These are phyloP conservation scores for Alternaria gansuensis DNA, from an alignment of 2,329 filamentous ascomycete genomes.

Conservation along the genomic window DNA sequence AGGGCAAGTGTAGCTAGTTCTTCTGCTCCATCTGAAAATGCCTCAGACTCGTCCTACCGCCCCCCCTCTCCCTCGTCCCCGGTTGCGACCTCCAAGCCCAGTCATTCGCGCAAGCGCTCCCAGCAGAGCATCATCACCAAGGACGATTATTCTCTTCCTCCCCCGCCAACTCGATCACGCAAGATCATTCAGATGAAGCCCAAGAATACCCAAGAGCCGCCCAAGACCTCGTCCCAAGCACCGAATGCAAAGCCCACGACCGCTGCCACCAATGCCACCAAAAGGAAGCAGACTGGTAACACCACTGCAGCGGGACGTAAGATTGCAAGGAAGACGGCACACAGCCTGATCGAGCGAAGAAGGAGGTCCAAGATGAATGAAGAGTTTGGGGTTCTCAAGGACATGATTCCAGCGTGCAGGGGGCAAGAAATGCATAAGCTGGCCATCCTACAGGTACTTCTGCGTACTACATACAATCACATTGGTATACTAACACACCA, in stretches of 20 bases:
- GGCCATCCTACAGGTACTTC: conserved; percentile 85
- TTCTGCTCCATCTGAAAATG: conserved; percentile 58
- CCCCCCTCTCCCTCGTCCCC: conserved; percentile 56
- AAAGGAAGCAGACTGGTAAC: conserved; percentile 75
- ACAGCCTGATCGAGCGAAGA: conserved; percentile 91
- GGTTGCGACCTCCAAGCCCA: conserved; percentile 43
- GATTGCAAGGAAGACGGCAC: conserved; percentile 93
- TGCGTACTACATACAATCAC: too few relatives aligned
- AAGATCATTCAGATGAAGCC: conserved; percentile 99
- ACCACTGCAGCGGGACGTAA: conserved; percentile 90
- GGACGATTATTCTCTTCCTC: conserved; percentile 80
- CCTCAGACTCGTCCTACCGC: conserved; percentile 63
- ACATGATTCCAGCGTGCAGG: conserved; percentile 94
- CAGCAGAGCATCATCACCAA: conserved; percentile 58
- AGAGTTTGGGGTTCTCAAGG: conserved; percentile 91
- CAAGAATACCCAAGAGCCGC: conserved; percentile 41
- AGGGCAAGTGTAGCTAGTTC: conserved; percentile 58
- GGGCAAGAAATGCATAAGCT: conserved; percentile 97
- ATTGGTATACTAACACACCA: conserved; percentile 7
- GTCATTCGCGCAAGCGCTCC: conserved; percentile 45
- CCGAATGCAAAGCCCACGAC: conserved; percentile 35
- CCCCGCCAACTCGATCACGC: conserved; percentile 87
- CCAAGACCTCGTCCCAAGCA: conserved; percentile 34
- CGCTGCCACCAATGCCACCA: conserved; percentile 56
- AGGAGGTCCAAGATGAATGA: conserved; percentile 98